A percentile compares a stretch with the other conserved stretches of the same genome.
Evolutionary conservation across 768 basidiomycete genomes (phyloP).

Genomic region (Auriscalpium vulgare): DNA sequence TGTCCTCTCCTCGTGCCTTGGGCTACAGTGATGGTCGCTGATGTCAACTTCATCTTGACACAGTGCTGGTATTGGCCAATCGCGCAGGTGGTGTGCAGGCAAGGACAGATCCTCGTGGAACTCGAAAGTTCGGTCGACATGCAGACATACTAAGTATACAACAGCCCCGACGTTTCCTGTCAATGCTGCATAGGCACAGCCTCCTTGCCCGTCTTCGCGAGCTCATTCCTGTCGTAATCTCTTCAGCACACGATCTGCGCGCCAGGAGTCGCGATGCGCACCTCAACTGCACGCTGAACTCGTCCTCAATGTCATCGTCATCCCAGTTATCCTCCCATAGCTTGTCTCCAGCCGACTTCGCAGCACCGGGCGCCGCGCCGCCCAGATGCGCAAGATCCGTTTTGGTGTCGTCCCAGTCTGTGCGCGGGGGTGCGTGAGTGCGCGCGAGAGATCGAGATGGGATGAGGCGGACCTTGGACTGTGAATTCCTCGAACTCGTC

Average conservation of each 20-base stretch:
- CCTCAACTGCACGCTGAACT: conserved; percentile 94
- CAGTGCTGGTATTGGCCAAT: too few species aligned
- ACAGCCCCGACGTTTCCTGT: neutral
- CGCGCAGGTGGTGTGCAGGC: too few species aligned
- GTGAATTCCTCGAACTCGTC: conserved; percentile 96
- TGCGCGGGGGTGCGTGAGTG: neutral
- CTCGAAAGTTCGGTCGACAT: too few species aligned
- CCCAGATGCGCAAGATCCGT: conserved; percentile 76
- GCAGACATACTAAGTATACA: too few species aligned
- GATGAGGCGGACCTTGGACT: conserved; percentile 55
- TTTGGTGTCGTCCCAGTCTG: conserved; percentile 84
- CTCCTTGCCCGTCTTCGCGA: conserved; percentile 49
- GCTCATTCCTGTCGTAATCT: conserved; percentile 43
- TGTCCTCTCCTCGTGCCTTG: too few species aligned
- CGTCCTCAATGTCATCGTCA: conserved; percentile 97
- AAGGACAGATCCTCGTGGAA: too few species aligned
- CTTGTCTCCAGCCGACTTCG: conserved; percentile 78
- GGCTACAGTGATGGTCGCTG: too few species aligned
- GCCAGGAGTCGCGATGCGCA: conserved; percentile 30
- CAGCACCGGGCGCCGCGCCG: conserved; percentile 64
- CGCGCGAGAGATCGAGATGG: neutral
- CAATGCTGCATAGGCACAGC: conserved; percentile 22
- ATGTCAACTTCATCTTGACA: too few species aligned
- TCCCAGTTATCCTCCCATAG: conserved; percentile 99
- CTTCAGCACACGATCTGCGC: neutral